Evolutionary conservation across 305 asterid species (phyloP).

Genomic region (Fraxinus platypoda): DNA sequence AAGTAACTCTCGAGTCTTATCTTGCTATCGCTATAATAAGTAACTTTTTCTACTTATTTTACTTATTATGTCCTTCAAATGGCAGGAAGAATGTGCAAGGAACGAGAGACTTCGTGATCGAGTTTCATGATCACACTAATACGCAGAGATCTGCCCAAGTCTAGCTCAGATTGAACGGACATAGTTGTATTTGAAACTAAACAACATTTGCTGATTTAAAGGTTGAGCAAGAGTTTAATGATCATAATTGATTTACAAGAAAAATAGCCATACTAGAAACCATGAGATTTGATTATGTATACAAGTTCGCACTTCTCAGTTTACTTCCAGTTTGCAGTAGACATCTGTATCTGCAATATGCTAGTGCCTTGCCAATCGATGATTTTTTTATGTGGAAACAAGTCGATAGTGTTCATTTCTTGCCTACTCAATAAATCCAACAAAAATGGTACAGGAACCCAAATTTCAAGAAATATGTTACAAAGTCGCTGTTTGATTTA

Average conservation of each 20-base stretch:
- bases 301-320: background rate
- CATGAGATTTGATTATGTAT: background rate
- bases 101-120: slow-evolving; percentile 54
- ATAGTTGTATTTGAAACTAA: background rate
- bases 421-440: background rate
- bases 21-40: background rate
- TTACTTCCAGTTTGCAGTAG: background rate
- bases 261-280: background rate
- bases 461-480: background rate
- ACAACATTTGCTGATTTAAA: background rate
- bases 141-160: background rate
- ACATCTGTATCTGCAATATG: background rate
- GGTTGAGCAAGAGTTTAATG: background rate
- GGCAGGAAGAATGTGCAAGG: slow-evolving; percentile 66
- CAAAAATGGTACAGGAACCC: background rate
- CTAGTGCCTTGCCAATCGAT: background rate
- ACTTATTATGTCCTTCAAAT: slow-evolving; percentile 8
- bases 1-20: background rate
- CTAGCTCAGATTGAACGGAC: background rate
- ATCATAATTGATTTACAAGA: background rate
- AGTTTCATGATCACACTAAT: slow-evolving; percentile 10
- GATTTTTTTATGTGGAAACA: background rate
- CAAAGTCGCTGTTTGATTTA: background rate
- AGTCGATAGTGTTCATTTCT: background rate
- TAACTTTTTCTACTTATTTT: background rate